A percentile compares a stretch with the other conserved stretches of the same genome.
These are phyloP conservation scores for Plasmodium billcollinsi DNA, from an alignment of 169 alveolate species.

Conservation along the genomic window DNA sequence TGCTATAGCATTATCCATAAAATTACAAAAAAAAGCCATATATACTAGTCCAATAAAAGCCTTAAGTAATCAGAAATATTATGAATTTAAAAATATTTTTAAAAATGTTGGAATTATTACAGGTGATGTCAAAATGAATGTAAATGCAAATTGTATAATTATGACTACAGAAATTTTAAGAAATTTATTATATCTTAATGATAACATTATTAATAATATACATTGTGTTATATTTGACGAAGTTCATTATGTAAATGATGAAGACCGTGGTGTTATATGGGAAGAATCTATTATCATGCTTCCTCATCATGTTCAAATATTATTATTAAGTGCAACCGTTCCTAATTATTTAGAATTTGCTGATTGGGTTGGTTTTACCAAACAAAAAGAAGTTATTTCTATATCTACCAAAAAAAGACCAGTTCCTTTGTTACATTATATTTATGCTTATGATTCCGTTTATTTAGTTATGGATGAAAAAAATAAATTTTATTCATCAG, in stretches of 20 bases:
- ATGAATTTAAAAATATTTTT: slow-evolving; percentile 93
- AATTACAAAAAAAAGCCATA: slow-evolving; percentile 94
- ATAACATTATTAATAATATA: slow-evolving; percentile 89
- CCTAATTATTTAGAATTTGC: slow-evolving; percentile 99
- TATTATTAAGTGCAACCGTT: slow-evolving; percentile 98
- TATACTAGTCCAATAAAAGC: slow-evolving; percentile 99
- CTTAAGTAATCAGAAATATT: slow-evolving; percentile 96
- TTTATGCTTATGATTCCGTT: slow-evolving; percentile 82
- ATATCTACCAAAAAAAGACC: slow-evolving; percentile 96
- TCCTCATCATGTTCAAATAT: slow-evolving; percentile 92
- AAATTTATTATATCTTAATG: slow-evolving; percentile 93
- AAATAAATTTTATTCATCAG: slow-evolving; percentile 75
- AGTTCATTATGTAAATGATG: slow-evolving; percentile 98
- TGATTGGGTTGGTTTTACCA: slow-evolving; percentile 97
- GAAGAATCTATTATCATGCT: slow-evolving; percentile 98
- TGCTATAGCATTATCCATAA: slow-evolving; percentile 97
- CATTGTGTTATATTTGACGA: slow-evolving; percentile 99
- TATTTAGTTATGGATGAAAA: slow-evolving; percentile 75
- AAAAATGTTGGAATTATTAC: slow-evolving; percentile 97
- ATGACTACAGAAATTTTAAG: slow-evolving; percentile 99
- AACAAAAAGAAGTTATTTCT: slow-evolving; percentile 94
- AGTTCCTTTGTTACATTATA: slow-evolving; percentile 96
- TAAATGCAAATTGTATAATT: slow-evolving; percentile 96
- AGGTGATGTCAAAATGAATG: slow-evolving; percentile 98
- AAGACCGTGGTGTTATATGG: slow-evolving; percentile 99